Base-by-base conservation (phyloP, 352 stramenopile species). In the Poterioochromonas sp. region DNA sequence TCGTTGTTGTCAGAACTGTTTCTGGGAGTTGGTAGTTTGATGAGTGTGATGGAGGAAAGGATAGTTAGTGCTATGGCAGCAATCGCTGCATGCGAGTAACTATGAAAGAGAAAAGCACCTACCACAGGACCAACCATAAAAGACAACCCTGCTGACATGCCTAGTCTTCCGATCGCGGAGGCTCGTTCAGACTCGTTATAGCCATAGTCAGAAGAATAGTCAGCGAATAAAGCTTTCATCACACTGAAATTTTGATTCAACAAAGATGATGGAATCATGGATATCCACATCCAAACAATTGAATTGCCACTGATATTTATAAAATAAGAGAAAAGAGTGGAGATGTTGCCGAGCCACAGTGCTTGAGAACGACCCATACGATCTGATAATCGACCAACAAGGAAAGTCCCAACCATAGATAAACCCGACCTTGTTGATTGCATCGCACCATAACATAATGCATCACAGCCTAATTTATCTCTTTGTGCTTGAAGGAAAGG, bases 401-500 rank as follows among this genome's bases (percentile, higher is more conserved):
- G 12, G 11, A 77, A 22, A 18, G 22, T 29, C 8, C 37, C 35
- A n/a, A 77, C 26, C 11, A 77, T 20, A 20, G 69, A 77, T n/a
- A 77, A 40, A n/a, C 11, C 22, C 3, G 69, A 77, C 32, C 41
- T 11, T 12, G 39, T 29, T n/a, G 44, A 64, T 29, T 65, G 69
- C 35, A 77, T 65, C 12, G 26, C 15, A 34, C 69, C 69, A 44
- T 63, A 77, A 29, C 69, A 77, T 41, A 77, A 64, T 41, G 69
- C 69, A 63, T 77, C 69, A 64, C 69, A 77, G 2, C 37, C 37
- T n/a, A 77, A 35, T 64, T 65, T 77, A 44, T 77, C 69, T n/a
- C 69, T 12, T 64, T 65, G 41, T 29, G 69, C 11, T 63, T 77
- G 69, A 11, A 65, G 32, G 47, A 77, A 77, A 26, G 69, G 69